phyloP scores from a whole-genome alignment of 371 early-diverging fungal genomes.

The Mortierella sp. region DNA sequence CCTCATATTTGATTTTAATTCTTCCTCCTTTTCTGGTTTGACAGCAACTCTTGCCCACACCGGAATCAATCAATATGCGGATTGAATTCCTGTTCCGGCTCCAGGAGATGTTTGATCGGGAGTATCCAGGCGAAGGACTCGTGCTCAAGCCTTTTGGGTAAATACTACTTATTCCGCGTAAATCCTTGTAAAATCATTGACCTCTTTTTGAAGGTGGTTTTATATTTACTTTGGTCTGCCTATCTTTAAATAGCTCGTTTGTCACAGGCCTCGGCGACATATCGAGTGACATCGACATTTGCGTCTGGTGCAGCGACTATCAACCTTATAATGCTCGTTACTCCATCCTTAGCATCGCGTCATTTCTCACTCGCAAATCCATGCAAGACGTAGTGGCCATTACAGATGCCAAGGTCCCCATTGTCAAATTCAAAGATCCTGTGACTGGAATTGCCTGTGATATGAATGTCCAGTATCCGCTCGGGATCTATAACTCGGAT shows the following conservation, averaged over 20 bases:
- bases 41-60: conserved; percentile 10
- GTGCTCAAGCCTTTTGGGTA: conserved; percentile 43
- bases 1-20: neutral
- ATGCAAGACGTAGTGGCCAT: conserved; percentile 25
- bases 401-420: conserved; percentile 42
- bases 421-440: conserved; percentile 41
- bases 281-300: conserved; percentile 40
- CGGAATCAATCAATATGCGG: conserved; percentile 2
- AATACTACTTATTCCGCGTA: no score
- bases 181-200: no score
- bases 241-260: conserved; percentile 17
- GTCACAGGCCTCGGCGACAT: conserved; percentile 32
- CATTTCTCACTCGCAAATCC: neutral
- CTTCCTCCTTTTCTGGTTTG: neutral
- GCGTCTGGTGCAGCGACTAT: conserved; percentile 9
- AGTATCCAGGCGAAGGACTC: conserved; percentile 21
- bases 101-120: conserved; percentile 18
- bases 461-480: conserved; percentile 80
- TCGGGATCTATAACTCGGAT: conserved; percentile 79
- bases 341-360: conserved; percentile 16
- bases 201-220: no score
- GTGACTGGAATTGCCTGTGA: conserved; percentile 59
- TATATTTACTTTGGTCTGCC: neutral
- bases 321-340: conserved; percentile 15
- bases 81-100: conserved; percentile 15